Conservation (phyloP, 495 filamentous ascomycete genomes). For the Neurospora sp. region DNA sequence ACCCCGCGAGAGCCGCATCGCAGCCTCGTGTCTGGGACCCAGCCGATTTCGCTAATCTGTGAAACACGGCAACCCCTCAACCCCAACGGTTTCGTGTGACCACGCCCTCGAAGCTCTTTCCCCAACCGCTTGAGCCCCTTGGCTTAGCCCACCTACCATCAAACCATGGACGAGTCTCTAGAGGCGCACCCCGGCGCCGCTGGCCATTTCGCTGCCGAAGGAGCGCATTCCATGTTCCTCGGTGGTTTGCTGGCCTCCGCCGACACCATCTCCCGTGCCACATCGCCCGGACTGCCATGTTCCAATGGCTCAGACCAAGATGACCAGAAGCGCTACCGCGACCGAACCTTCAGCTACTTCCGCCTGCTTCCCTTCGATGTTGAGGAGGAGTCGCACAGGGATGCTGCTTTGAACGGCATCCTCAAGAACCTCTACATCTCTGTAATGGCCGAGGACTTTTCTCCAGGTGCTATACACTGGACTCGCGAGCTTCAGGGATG, state of each 20-base stretch:
- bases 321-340: constrained; percentile 57
- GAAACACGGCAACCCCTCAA: neutral
- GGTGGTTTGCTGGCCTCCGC: constrained; percentile 16
- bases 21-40: neutral
- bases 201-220: constrained; percentile 12
- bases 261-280: constrained; percentile 40
- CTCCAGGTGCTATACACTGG: constrained; percentile 91
- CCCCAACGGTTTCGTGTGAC: neutral
- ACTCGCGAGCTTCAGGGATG: constrained; percentile 91
- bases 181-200: constrained; percentile 12
- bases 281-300: constrained; percentile 33
- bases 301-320: constrained; percentile 21
- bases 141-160: neutral
- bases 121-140: neutral
- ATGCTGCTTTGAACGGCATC: constrained; percentile 69
- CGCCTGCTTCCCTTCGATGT: constrained; percentile 76
- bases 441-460: constrained; percentile 85
- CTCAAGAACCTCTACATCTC: constrained; percentile 86
- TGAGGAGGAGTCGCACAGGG: constrained; percentile 64
- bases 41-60: neutral
- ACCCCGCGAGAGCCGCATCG: neutral
- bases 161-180: constrained; percentile 21
- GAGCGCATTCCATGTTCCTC: constrained; percentile 13
- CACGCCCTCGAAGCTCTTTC: neutral
- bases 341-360: constrained; percentile 88